phyloP scores from a whole-genome alignment of 768 basidiomycete species.

The Leucosporidium yakuticum region DNA sequence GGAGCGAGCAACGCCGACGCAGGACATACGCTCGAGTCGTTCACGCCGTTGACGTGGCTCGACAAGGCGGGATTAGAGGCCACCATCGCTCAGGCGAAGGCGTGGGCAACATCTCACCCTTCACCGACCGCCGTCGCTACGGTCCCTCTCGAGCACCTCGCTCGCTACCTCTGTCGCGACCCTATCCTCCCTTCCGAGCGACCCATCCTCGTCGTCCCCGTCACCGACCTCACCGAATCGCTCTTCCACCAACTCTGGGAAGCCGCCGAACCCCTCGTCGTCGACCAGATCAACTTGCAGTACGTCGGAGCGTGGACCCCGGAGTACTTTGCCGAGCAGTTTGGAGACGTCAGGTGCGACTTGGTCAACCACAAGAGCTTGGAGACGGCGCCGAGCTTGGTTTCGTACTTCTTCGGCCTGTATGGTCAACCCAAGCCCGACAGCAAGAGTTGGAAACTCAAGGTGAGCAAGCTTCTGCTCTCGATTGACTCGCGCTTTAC shows the following conservation, averaged over 20 bases:
- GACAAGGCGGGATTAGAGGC: constrained; percentile 8
- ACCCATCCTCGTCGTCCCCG: constrained; percentile 1
- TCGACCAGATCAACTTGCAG: constrained; percentile 8
- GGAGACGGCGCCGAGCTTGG: background rate
- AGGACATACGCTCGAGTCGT: background rate
- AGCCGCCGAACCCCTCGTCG: constrained; percentile 13
- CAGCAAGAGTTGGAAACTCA: background rate
- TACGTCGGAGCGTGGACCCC: constrained; percentile 19
- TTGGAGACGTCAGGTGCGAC: constrained; percentile 1
- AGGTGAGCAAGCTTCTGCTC: background rate
- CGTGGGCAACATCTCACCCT: constrained; percentile 8
- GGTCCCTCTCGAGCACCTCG: constrained; percentile 6
- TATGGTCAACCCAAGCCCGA: background rate
- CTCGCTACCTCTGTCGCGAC: background rate
- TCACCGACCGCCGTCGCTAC: constrained; percentile 4
- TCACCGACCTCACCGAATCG: constrained; percentile 7
- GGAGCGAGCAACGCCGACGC: constrained; percentile 5
- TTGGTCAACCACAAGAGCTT: constrained; percentile 17
- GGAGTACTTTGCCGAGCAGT: constrained; percentile 1
- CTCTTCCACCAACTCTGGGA: constrained; percentile 28
- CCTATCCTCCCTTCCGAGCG: constrained; percentile 12
- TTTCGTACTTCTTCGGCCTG: constrained; percentile 15
- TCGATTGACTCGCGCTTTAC: no score
- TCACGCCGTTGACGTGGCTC: constrained; percentile 13
- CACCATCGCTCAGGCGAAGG: background rate